These are phyloP conservation scores for Maudiozyma humilis DNA, from an alignment of 1,139 yeast genomes.

Conservation along the genomic window DNA sequence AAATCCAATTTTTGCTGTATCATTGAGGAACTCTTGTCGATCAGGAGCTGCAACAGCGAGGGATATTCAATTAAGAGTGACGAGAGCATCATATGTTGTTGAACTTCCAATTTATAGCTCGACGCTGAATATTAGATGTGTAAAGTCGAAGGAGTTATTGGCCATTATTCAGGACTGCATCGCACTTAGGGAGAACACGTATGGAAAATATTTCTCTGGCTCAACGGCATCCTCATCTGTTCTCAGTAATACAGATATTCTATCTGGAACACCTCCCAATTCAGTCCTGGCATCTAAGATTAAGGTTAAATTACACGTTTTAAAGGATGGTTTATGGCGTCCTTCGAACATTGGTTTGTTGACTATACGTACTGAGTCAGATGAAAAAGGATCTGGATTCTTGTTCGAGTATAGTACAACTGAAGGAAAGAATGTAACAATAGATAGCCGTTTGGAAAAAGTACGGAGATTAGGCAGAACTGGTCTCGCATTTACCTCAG, in stretches of 20 bases:
- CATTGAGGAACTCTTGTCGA: slow-evolving; percentile 19
- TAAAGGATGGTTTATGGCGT: slow-evolving; percentile 4
- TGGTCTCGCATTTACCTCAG: slow-evolving; percentile 17
- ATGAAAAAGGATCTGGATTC: neutral
- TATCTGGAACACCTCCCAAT: neutral
- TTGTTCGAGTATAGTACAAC: neutral
- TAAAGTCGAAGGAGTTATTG: neutral
- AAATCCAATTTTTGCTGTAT: slow-evolving; percentile 14
- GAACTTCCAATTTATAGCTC: neutral
- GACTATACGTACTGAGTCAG: slow-evolving; percentile 7
- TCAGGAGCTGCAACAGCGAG: slow-evolving; percentile 26
- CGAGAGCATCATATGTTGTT: neutral
- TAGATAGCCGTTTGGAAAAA: slow-evolving; percentile 8
- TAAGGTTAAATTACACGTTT: slow-evolving; percentile 8
- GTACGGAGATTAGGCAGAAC: slow-evolving; percentile 23
- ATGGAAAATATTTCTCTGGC: neutral
- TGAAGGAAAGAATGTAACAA: neutral
- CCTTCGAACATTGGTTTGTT: neutral
- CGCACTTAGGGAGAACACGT: neutral
- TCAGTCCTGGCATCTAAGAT: slow-evolving; percentile 5
- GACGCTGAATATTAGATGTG: neutral
- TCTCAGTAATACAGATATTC: too few species aligned
- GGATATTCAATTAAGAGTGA: neutral
- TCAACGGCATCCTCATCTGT: too few species aligned
- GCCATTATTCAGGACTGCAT: neutral